Conservation (phyloP, 139 green algal species). For the Ettlia oleoabundans region DNA sequence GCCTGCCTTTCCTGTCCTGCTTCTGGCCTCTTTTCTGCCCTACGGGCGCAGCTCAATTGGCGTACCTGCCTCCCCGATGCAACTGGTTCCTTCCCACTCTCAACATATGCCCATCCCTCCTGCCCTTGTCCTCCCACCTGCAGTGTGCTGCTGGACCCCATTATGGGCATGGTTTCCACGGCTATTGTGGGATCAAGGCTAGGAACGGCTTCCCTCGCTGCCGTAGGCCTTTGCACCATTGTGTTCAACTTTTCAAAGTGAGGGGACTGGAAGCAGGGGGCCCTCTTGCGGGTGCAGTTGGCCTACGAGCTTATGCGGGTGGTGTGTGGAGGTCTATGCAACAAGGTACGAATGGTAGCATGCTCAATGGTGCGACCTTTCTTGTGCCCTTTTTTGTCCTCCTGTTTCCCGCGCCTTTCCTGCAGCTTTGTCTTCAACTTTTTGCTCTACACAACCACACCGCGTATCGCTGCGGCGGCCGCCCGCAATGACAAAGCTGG, state of each 20-base stretch:
- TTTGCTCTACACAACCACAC: conserved; percentile 51
- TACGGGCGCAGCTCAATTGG: no score
- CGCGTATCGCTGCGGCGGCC: conserved; percentile 35
- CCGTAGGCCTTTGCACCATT: conserved; percentile 42
- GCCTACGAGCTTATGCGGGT: not conserved
- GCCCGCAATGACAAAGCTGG: conserved; percentile 28
- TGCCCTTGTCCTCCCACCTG: not conserved
- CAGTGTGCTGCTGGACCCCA: conserved; percentile 46
- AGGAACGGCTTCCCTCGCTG: conserved; percentile 43
- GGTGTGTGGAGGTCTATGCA: no score
- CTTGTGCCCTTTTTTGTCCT: no score
- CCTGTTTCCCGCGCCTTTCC: not conserved
- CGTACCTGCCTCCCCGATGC: no score
- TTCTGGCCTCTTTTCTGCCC: no score
- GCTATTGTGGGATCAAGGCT: conserved; percentile 46
- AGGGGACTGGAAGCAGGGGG: not conserved
- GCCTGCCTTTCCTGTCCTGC: no score
- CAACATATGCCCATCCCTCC: not conserved
- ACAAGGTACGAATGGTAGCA: no score
- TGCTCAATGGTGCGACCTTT: no score
- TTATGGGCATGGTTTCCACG: conserved; percentile 48
- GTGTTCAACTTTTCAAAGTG: conserved; percentile 44
- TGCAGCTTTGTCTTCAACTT: conserved; percentile 40
- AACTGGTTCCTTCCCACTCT: no score
- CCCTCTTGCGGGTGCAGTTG: not conserved